Evolutionary conservation across 2,329 filamentous ascomycete genomes (phyloP), one percentile per base, ranked within the genome.

Genomic region (Coniosporium tulheliwenetii): DNA sequence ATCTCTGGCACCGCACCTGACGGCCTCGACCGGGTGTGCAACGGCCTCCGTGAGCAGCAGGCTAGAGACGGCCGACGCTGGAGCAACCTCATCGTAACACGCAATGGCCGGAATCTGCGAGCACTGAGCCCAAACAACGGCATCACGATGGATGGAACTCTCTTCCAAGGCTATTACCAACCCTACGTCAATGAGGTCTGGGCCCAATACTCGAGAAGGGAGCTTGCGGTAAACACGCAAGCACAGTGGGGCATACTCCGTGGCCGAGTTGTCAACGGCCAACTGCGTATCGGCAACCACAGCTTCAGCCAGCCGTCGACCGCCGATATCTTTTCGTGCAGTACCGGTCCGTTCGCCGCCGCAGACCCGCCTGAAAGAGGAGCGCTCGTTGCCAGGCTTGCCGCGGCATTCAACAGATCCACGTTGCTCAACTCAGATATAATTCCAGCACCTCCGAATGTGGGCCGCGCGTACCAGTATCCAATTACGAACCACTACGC

Each of bases 341-440:
- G 71, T 48, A 75, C 70, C 2, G 77, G 77, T 0, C 75, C 76
- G 0, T 80, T 81, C 47, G 61, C 65, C 47, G 51, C 63, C 37
- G 52, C 70, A 44, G 49, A 52, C 3, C 60, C 60, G 9, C 51
- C 51, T 5, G 57, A 61, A 42, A 60, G 63, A 13, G 66, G 66
- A 44, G 77, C 77, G 34, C 71, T 87, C 42, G 77, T 78, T 8
- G 81, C 84, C 0, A 70, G 84, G 13, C 61, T 91, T 10, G 73
- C 79, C 0, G 83, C 84, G 1, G 81, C 80, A 1, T 74, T 89
- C 51, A 85, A 87, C 59, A 71, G 84, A 14, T 77, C 73, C 30
- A 87, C 80, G 9, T 59, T 91, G 45, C 59, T 82, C 39, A 52
- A 58, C 5, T 56, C 58, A 5, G 57, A 61, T 10, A 51, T 52